Conservation (phyloP, 2,329 filamentous ascomycete genomes). For the Thermomyces lanuginosus region DNA sequence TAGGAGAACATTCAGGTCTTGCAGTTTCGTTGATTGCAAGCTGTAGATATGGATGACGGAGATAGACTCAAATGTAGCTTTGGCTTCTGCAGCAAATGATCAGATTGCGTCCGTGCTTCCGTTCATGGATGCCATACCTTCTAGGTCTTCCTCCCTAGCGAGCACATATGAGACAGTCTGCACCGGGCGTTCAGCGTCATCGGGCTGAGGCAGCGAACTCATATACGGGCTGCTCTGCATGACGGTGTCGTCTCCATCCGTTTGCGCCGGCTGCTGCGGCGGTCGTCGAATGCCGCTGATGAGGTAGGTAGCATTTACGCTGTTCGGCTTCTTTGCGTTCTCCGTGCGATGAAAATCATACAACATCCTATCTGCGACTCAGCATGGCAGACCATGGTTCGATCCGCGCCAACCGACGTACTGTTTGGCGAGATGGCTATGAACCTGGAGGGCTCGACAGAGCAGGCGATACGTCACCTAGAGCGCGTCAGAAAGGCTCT, state of each 20-base stretch:
- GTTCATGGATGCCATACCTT: slow-evolving; percentile 34
- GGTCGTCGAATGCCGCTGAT: slow-evolving; percentile 51
- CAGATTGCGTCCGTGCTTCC: neutral
- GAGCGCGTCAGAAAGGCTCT: slow-evolving; percentile 3
- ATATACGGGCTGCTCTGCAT: slow-evolving; percentile 53
- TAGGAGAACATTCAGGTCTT: slow-evolving; percentile 55
- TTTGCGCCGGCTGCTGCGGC: slow-evolving; percentile 21
- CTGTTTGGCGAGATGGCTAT: slow-evolving; percentile 82
- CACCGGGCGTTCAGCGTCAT: slow-evolving; percentile 34
- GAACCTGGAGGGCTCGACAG: slow-evolving; percentile 65
- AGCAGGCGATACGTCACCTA: slow-evolving; percentile 71
- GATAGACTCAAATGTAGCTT: slow-evolving; percentile 55
- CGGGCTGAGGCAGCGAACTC: slow-evolving; percentile 45
- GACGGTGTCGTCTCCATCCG: slow-evolving; percentile 43
- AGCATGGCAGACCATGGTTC: slow-evolving; percentile 2
- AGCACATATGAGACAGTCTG: slow-evolving; percentile 47
- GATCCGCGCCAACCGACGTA: slow-evolving; percentile 25
- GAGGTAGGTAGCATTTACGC: slow-evolving; percentile 84
- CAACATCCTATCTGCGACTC: slow-evolving; percentile 46
- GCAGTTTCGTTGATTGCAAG: slow-evolving; percentile 52
- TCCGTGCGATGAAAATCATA: slow-evolving; percentile 70
- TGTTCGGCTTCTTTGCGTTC: slow-evolving; percentile 55
- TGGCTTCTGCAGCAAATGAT: slow-evolving; percentile 37
- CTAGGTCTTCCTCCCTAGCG: slow-evolving; percentile 54
- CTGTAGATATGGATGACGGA: slow-evolving; percentile 78